Evolutionary conservation across 2,329 filamentous ascomycete species (phyloP), one percentile per base, ranked within the genome.

Genomic region (Lachnellula subtilissima): DNA sequence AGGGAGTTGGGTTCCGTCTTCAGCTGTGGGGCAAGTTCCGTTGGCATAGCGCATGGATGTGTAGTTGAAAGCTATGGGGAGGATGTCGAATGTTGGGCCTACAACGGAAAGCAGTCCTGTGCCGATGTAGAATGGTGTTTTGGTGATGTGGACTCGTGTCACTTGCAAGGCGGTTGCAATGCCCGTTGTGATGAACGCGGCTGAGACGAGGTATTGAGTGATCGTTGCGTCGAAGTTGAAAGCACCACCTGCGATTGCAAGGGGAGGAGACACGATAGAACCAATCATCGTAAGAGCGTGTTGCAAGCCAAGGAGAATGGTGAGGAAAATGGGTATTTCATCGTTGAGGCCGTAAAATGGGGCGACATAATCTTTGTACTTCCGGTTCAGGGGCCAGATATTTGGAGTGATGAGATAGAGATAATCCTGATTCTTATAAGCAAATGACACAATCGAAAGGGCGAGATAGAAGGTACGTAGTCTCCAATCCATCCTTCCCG

Each of bases 271-370:
- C n/a, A 74, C 71, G 47, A 75, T 69, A n/a, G 79, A 80, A 25
- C 79, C 81, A 61, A 83, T 71, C 85, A 89, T 89, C 42, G 83
- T 80, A 35, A 89, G 74, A 7, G 85, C 80, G 72, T 89, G 86
- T 67, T 89, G 86, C 40, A 89, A 79, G 3, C 86, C 86, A 22
- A 89, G 75, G 22, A 89, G 74, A 7, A 88, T 69, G 12, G 83
- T 85, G 22, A 89, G 75, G 1, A 89, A 67, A 2, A 89, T 76
- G 0, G 86, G 86, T 70, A 89, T 85, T n/a, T 75, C 74, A 64
- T 87, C 85, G 59, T 89, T 75, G 3, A 89, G 78, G 6, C 84
- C 85, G 64, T 88, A 89, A 72, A 89, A 89, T 0, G 86, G 86
- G 2, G 83, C 80, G n/a, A 70, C 67, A 47, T 73, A 63, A 56